Percentiles rank a stretch among this genome's conserved stretches.
Evolutionary conservation across 345 rosid genomes (phyloP).

Genomic region (Syzygium aqueum): DNA sequence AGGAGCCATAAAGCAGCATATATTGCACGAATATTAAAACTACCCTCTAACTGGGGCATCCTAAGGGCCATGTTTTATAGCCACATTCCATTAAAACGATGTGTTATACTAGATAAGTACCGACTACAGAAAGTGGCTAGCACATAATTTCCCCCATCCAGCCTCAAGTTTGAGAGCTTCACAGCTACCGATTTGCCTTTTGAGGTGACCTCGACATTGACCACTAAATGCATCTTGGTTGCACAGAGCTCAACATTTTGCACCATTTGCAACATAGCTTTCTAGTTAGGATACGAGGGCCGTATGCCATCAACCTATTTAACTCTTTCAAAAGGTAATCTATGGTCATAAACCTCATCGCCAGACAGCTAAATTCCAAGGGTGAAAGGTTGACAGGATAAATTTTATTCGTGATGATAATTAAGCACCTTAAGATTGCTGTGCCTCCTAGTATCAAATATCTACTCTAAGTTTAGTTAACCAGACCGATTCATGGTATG

Average conservation of each 20-base stretch:
- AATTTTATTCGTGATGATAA: no score
- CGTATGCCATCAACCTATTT: neutral
- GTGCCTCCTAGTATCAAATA: neutral
- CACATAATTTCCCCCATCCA: neutral
- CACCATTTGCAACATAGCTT: neutral
- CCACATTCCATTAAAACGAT: neutral
- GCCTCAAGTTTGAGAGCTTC: neutral
- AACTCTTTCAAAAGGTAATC: neutral
- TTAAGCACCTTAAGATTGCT: neutral
- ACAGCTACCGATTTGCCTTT: neutral
- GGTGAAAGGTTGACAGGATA: neutral
- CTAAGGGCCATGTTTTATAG: neutral
- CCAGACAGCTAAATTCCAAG: neutral
- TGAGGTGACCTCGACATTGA: neutral
- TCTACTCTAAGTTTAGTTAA: neutral
- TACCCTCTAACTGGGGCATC: neutral
- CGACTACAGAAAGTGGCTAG: neutral
- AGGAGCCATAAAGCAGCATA: neutral
- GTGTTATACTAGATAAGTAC: neutral
- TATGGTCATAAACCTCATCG: neutral
- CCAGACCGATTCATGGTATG: neutral
- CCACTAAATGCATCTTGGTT: neutral
- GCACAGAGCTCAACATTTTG: neutral
- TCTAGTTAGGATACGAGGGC: neutral
- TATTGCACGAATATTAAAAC: neutral